Percentiles rank a stretch among this genome's conserved stretches.
Evolutionary conservation across 352 stramenopile species (phyloP).

Genomic region (Phytophthora idaei): DNA sequence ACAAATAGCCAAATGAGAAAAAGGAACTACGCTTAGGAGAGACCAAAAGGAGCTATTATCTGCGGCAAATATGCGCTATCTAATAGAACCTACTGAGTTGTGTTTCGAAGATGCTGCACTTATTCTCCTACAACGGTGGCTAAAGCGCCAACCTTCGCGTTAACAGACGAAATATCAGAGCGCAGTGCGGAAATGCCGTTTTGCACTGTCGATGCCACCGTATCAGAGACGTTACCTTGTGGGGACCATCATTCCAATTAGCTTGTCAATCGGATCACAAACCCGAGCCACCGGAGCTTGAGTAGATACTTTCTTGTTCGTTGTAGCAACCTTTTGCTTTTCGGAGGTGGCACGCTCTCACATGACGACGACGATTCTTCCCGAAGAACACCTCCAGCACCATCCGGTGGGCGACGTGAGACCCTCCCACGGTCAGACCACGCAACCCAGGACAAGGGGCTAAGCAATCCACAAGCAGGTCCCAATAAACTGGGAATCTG

Average conservation of each 20-base stretch:
- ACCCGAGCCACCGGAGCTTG: not conserved
- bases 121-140: not conserved
- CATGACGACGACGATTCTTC: not conserved
- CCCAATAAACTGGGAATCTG: not conserved
- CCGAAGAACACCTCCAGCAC: not conserved
- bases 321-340: not conserved
- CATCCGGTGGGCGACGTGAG: not conserved
- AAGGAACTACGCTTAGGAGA: not conserved
- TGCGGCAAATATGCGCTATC: not conserved
- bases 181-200: not conserved
- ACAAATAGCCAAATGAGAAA: not conserved
- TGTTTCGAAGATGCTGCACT: not conserved
- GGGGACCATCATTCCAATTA: not conserved
- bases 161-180: not conserved
- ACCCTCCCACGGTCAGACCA: not conserved
- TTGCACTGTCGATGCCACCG: not conserved
- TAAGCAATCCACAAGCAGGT: not conserved
- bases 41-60: not conserved
- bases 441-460: not conserved
- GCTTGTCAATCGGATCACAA: not conserved
- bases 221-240: not conserved
- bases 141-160: not conserved
- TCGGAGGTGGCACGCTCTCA: not conserved
- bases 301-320: not conserved
- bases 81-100: constrained; percentile 1